Evolutionary conservation across 148 eudicot genomes (phyloP), one percentile per base, ranked within the genome.

Genomic region (Drosera capensis): DNA sequence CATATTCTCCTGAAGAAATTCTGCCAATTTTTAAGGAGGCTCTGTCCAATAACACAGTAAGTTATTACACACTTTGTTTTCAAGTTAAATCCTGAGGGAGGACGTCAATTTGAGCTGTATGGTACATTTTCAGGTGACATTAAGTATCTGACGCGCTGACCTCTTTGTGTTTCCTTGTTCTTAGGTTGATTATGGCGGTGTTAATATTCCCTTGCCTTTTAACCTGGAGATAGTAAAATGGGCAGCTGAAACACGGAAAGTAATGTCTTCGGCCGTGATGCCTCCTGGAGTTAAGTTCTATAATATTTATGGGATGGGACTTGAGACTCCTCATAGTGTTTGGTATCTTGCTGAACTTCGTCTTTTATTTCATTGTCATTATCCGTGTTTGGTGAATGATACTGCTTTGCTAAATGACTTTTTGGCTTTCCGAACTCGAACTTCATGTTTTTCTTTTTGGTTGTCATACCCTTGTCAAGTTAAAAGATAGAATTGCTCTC

Each of bases 261-360:
- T 92, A 40, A 48, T 85, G 52, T 67, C 65, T 44, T 43, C 39
- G 38, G 99, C 94, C 16, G 64, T 65, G 72, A 61, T 92, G 68
- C 95, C 99, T 38, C 50, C 71, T 45, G 46, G 37, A 47, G 84
- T 85, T 38, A 92, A 85, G 49, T 92, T 92, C 71, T 92, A 85
- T 72, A 92, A 92, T 54, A 77, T 92, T 21, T 92, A 92, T 60
- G 99, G 86, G 55, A 81, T 95, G 35, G 65, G 67, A 68, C 75
- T 73, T 35, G 77, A 78, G 48, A 92, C 99, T 36, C 95, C 99
- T 51, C 95, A 92, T 58, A 78, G 71, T 58, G 86, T 81, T 39
- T 70, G 99, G 99, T 92, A 79, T 3, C 23, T 20, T 13, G 14
- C 20, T 20, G 21, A 0, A 1, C 20, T n/a, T 37, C 14, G 23